Evolutionary conservation across 2,329 filamentous ascomycete species (phyloP), one percentile per base, ranked within the genome.

Genomic region (Neoarthrinium moseri): DNA sequence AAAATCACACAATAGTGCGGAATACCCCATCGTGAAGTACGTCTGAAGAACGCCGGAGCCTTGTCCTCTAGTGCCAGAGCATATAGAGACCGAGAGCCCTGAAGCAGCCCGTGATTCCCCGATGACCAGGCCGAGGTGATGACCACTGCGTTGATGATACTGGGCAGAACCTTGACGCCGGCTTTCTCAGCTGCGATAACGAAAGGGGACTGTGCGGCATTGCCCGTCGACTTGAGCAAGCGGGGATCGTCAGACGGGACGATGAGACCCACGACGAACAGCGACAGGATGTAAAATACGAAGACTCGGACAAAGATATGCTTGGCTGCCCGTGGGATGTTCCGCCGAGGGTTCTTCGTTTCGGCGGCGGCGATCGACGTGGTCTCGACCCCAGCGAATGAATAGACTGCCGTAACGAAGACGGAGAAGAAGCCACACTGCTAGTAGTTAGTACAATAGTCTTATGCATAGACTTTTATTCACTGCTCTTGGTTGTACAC

Each of bases 131-230:
- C 68, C 3, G 66, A 69, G 12, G 60, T 63, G 24, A 71, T 57
- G 17, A 72, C 58, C 6, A 65, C 57, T 12, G 62, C 66, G 50
- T 72, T 71, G 47, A 72, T 64, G 27, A 72, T 56, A 8, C 58
- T 64, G 8, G 56, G 58, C 3, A 69, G 52, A 8, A 58, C 66
- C 7, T 52, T 54, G 34, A 75, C 76, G 15, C 71, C 69, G 0
- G 70, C 64, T 43, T 68, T 60, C 22, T 63, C 57, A 20, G 74
- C 72, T 7, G 72, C 74, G 42, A 80, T 74, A 29, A 78, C 76
- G 62, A 74, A 80, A 0, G 77, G 77, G 4, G 73, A 78, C 58
- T 77, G 70, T 3, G 66, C 63, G 15, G 63, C 66, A n/a, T 65
- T 66, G 6, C 62, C 66, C 1, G 56, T 52, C 1, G 57, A 56